Evolutionary conservation across 768 basidiomycete species (phyloP).

Genomic region (Mycena indigotica): DNA sequence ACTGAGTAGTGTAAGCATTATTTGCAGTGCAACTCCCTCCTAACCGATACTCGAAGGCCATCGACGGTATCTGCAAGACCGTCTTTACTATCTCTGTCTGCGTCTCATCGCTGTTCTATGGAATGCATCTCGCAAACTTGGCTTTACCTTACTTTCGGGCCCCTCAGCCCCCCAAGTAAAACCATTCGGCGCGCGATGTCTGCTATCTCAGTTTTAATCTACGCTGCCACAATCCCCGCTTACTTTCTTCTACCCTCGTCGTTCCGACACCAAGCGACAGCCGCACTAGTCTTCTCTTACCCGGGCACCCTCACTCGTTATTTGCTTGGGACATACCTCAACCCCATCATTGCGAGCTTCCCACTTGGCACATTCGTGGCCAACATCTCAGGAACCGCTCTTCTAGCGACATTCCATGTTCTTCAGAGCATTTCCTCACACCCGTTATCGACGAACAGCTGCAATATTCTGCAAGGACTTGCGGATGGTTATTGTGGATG

Average conservation of each 20-base stretch:
- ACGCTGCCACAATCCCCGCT: constrained; percentile 73
- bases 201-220: constrained; percentile 60
- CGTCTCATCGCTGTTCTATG: constrained; percentile 76
- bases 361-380: constrained; percentile 81
- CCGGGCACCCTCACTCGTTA: constrained; percentile 89
- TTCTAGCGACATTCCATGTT: constrained; percentile 74
- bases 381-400: constrained; percentile 78
- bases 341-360: constrained; percentile 59
- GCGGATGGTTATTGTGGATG: constrained; percentile 94
- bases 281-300: constrained; percentile 86
- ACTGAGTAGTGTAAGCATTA: constrained; percentile 65
- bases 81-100: constrained; percentile 78
- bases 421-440: constrained; percentile 55
- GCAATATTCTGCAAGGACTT: constrained; percentile 78
- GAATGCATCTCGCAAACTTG: constrained; percentile 58
- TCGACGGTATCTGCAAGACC: constrained; percentile 84
- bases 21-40: constrained; percentile 1
- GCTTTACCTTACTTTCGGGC: constrained; percentile 44
- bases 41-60: constrained; percentile 52
- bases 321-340: constrained; percentile 70
- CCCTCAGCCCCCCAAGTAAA: constrained; percentile 43
- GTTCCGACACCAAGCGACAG: constrained; percentile 79
- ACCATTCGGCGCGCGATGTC: constrained; percentile 53
- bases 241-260: constrained; percentile 72
- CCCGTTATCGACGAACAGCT: constrained; percentile 54